Evolutionary conservation across 306 rosid genomes (phyloP).

Genomic region (Betula pendula): DNA sequence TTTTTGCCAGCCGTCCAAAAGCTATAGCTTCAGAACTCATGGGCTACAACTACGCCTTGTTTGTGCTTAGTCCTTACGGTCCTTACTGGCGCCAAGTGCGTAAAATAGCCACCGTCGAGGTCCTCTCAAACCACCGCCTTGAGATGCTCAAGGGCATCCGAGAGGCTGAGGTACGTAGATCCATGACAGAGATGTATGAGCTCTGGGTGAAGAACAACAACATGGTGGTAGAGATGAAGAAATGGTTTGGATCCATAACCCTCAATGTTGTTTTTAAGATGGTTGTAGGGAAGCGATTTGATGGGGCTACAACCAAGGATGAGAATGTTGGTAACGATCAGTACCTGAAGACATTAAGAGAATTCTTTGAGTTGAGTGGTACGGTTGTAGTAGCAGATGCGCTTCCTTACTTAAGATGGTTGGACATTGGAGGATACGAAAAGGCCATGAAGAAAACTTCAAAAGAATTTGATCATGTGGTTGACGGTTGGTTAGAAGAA

Average conservation of each 20-base stretch:
- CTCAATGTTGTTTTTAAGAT: conserved; percentile 18
- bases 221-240: conserved; percentile 23
- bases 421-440: conserved; percentile 42
- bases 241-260: conserved; percentile 32
- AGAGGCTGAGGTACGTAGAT: conserved; percentile 12
- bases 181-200: conserved; percentile 20
- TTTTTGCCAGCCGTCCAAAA: conserved; percentile 32
- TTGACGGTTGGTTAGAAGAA: conserved; percentile 23
- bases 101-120: conserved; percentile 30
- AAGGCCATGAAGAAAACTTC: conserved; percentile 10
- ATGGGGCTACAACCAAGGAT: not conserved
- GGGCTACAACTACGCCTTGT: conserved; percentile 29
- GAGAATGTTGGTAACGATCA: conserved; percentile 16
- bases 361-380: conserved; percentile 1
- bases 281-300: conserved; percentile 32
- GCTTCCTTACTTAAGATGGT: conserved; percentile 42
- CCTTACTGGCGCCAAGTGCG: conserved; percentile 40
- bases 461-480: conserved; percentile 26
- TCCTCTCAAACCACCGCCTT: conserved; percentile 24
- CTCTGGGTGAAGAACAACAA: not conserved
- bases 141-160: conserved; percentile 21
- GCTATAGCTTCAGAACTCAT: conserved; percentile 24
- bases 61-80: conserved; percentile 33
- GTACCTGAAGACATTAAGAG: conserved; percentile 11
- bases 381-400: conserved; percentile 24